phyloP scores from a whole-genome alignment of 2,329 filamentous ascomycete genomes.

The Chrysoporthe cubensis region DNA sequence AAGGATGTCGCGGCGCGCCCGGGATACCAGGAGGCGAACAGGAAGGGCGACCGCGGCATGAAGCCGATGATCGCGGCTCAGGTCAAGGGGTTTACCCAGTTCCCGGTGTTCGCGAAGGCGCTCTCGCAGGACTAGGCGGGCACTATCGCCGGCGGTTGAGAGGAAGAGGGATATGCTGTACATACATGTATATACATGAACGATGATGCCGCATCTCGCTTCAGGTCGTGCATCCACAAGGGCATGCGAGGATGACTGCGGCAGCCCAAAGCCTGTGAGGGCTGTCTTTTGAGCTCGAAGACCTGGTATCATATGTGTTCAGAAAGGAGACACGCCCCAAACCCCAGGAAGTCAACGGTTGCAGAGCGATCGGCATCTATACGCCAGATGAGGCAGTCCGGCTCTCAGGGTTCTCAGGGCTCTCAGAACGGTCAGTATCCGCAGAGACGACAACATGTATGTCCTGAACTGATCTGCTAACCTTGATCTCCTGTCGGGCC shows the following conservation, averaged over 20 bases:
- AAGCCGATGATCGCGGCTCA: constrained; percentile 33
- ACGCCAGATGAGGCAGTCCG: too few relatives aligned
- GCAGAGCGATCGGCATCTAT: too few relatives aligned
- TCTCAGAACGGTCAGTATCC: too few relatives aligned
- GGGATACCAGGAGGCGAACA: constrained; percentile 52
- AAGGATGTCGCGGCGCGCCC: constrained; percentile 47
- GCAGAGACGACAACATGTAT: too few relatives aligned
- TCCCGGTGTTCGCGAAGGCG: constrained; percentile 14
- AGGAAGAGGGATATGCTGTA: background rate
- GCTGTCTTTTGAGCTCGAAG: background rate
- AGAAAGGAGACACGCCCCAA: too few relatives aligned
- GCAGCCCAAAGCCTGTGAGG: background rate
- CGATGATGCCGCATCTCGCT: background rate
- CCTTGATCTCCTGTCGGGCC: too few relatives aligned
- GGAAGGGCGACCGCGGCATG: constrained; percentile 53
- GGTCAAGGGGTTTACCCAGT: constrained; percentile 24
- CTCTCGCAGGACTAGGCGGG: background rate
- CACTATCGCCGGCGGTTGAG: background rate
- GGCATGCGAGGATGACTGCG: background rate
- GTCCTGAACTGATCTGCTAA: too few relatives aligned
- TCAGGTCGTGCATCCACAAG: too few relatives aligned
- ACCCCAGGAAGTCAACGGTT: too few relatives aligned
- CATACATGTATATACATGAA: background rate
- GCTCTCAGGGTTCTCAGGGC: too few relatives aligned
- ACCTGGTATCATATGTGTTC: background rate